Base-by-base conservation (phyloP, 192 early-diverging fungal genomes). In the Pilobolus umbonatus region DNA sequence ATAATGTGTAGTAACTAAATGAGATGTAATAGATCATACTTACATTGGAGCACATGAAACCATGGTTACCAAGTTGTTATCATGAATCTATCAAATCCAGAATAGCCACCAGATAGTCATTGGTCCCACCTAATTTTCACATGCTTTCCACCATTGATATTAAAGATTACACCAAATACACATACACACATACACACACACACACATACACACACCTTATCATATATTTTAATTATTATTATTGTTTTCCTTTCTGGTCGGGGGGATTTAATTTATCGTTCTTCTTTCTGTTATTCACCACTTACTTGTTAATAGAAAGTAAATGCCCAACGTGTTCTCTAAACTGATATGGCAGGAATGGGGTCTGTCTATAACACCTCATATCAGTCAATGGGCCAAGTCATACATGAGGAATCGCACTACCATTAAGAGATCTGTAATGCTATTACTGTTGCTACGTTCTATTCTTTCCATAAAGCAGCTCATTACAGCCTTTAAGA, bases 361-460 rank as follows among this genome's bases (percentile, higher is more conserved):
- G 53, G 19, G 40, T 11, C 40, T 51, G 22, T 34, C 43, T 30
- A 14, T 40, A 24, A 40, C 4, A 14, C 55, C 31, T 8, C 15
- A 29, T 5, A 30, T 57, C 9, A 42, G 19, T 19, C 43, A 57
- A 17, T 50, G 30, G 15, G 17, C 54, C 22, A 21, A 25, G 2
- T 10, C 50, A 9, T 77, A 77, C 56, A 53, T 64, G 25, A 70
- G 55, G 34, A 61, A 77, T 59, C 45, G 68, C 31, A 56, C 51
- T 0, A 65, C 46, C 19, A 70, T 77, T 61, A 62, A 64, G 42
- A 60, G 75, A 14, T 73, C 75, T 10, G 53, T 74, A 31, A 60
- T 69, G 48, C 50, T 73, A 47, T 61, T 67, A 4, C 54, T 77
- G 50, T 57, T 77, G 1, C 28, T 61, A 6, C 59, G 59, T 19